phyloP scores from a whole-genome alignment of 179 eudicot genomes.

The Silene noctiflora region DNA sequence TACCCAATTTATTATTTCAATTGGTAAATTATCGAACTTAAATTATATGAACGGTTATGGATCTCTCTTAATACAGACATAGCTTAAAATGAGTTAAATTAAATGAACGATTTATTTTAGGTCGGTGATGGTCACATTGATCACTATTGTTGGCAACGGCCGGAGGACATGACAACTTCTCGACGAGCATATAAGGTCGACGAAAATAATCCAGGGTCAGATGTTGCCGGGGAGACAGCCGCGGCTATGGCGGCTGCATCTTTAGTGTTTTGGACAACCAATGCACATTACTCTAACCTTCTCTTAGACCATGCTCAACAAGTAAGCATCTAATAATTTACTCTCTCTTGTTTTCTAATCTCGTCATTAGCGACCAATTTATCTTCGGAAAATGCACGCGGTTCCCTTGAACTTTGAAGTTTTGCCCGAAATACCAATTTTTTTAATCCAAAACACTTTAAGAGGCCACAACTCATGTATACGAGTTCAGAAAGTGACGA shows the following conservation, averaged over 20 bases:
- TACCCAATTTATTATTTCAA: background rate
- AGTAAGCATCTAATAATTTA: conserved; percentile 26
- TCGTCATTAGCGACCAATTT: too few species aligned
- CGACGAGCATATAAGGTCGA: conserved; percentile 70
- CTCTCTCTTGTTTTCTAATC: background rate
- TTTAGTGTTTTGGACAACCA: conserved; percentile 54
- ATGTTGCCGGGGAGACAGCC: conserved; percentile 80
- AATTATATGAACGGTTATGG: too few species aligned
- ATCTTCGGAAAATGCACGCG: too few species aligned
- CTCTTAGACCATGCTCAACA: conserved; percentile 80
- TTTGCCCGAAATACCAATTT: too few species aligned
- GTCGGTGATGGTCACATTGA: conserved; percentile 78
- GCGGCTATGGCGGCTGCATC: conserved; percentile 84
- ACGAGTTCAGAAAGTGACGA: too few species aligned
- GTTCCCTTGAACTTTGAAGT: too few species aligned
- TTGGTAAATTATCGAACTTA: background rate
- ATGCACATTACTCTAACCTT: conserved; percentile 60
- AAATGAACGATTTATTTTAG: conserved; percentile 24
- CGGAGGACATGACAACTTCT: conserved; percentile 87
- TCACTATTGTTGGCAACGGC: conserved; percentile 84
- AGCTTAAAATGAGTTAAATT: too few species aligned
- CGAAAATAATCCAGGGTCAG: conserved; percentile 64
- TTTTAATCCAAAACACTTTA: too few species aligned
- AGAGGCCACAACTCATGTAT: too few species aligned
- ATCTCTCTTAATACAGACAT: too few species aligned